Evolutionary conservation across 805 yeast species (phyloP).

Genomic region (Cyberlindnera maritima): DNA sequence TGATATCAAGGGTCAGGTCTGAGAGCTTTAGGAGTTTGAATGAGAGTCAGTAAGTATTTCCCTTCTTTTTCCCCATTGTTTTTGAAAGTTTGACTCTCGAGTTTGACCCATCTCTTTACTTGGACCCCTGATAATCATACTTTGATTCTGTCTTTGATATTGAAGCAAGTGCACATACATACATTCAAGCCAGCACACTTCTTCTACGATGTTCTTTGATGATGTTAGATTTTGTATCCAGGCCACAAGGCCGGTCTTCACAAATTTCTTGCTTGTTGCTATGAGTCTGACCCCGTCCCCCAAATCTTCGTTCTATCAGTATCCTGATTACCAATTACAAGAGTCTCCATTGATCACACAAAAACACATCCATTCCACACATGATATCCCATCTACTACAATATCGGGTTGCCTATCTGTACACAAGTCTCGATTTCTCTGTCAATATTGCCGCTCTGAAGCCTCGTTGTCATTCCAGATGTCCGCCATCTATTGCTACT

Average conservation of each 20-base stretch:
- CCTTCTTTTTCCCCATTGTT: not conserved
- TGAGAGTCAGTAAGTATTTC: not conserved
- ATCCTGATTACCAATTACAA: not conserved
- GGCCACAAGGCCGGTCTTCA: no score
- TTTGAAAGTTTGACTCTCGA: not conserved
- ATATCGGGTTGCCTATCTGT: not conserved
- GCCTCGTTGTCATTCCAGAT: not conserved
- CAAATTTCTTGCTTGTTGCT: no score
- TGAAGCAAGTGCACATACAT: no score
- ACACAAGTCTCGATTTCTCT: not conserved
- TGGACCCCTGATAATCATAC: not conserved
- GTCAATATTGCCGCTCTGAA: not conserved
- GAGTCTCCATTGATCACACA: not conserved
- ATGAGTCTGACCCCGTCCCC: no score
- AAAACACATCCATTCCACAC: not conserved
- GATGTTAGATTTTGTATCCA: no score
- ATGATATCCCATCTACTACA: not conserved
- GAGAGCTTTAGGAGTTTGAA: not conserved
- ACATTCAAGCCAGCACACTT: no score
- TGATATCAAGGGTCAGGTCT: conserved; percentile 89
- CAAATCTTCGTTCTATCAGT: no score
- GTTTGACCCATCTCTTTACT: not conserved
- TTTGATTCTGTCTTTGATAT: no score
- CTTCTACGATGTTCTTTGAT: no score
- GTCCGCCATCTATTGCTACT: not conserved